phyloP scores from a whole-genome alignment of 352 stramenopile species.

The Globisporangium solare region DNA sequence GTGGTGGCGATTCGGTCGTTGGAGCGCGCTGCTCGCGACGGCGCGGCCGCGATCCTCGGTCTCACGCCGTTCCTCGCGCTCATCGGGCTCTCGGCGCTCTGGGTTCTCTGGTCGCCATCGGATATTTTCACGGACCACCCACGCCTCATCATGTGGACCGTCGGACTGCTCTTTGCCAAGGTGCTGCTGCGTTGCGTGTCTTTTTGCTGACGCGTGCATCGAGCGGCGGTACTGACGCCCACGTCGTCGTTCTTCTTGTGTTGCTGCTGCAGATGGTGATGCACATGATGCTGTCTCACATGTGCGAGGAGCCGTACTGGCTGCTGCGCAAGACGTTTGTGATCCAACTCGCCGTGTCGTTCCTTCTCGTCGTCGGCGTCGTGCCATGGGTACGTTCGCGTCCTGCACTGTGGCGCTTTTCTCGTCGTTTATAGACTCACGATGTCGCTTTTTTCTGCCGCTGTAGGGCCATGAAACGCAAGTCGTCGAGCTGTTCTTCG shows the following conservation, averaged over 20 bases:
- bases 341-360: constrained; percentile 53
- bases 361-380: constrained; percentile 63
- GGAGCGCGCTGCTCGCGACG: constrained; percentile 51
- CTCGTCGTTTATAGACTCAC: background rate
- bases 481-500: constrained; percentile 74
- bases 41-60: constrained; percentile 52
- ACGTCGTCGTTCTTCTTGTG: background rate
- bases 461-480: constrained; percentile 55
- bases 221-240: background rate
- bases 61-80: constrained; percentile 65
- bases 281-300: constrained; percentile 88
- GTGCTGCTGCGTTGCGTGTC: constrained; percentile 28
- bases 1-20: constrained; percentile 65
- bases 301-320: constrained; percentile 85
- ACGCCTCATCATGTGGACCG: constrained; percentile 82
- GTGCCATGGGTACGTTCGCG: constrained; percentile 61
- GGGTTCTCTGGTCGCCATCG: constrained; percentile 73
- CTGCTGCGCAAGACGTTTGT: constrained; percentile 80
- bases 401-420: background rate
- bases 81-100: constrained; percentile 63
- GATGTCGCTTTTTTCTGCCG: constrained; percentile 8
- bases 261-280: constrained; percentile 71
- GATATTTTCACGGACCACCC: constrained; percentile 81
- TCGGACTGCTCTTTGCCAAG: constrained; percentile 80
- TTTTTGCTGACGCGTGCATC: background rate